Evolutionary conservation across 805 yeast species (phyloP).

Genomic region (Komagataella populi): DNA sequence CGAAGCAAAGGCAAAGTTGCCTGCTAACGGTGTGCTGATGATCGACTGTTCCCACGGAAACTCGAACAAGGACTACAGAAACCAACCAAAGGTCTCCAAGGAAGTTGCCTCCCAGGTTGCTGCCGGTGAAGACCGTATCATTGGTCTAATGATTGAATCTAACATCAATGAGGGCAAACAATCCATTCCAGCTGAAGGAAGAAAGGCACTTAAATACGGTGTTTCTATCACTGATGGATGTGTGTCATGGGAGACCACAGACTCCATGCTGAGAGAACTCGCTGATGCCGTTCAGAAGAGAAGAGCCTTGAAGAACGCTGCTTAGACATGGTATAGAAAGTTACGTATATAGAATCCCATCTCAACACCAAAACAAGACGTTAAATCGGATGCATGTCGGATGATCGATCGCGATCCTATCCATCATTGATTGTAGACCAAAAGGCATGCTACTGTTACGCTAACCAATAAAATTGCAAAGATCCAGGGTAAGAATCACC

Average conservation of each 20-base stretch:
- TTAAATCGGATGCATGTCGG: not conserved
- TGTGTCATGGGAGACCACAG: conserved; percentile 83
- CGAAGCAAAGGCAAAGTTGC: conserved; percentile 48
- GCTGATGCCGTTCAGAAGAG: conserved; percentile 73
- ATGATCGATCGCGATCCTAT: not conserved
- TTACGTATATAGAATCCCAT: not conserved
- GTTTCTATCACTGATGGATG: conserved; percentile 97
- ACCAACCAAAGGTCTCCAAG: conserved; percentile 84
- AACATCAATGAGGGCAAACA: conserved; percentile 89
- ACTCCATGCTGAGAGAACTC: conserved; percentile 49
- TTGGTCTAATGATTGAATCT: conserved; percentile 96
- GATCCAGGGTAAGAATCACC: not conserved
- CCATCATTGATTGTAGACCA: not conserved
- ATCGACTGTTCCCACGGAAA: conserved; percentile 97
- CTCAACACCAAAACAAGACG: not conserved
- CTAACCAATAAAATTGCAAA: not conserved
- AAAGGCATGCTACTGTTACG: not conserved
- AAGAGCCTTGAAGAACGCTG: conserved; percentile 27
- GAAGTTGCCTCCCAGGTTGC: conserved; percentile 67
- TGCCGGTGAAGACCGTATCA: conserved; percentile 59
- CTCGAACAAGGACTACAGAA: conserved; percentile 78
- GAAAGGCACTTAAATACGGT: conserved; percentile 71
- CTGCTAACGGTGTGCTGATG: conserved; percentile 42
- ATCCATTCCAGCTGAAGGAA: conserved; percentile 70
- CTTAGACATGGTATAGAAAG: not conserved